Conservation (phyloP, 75 land plant genomes). For the Azolla pinnata region DNA sequence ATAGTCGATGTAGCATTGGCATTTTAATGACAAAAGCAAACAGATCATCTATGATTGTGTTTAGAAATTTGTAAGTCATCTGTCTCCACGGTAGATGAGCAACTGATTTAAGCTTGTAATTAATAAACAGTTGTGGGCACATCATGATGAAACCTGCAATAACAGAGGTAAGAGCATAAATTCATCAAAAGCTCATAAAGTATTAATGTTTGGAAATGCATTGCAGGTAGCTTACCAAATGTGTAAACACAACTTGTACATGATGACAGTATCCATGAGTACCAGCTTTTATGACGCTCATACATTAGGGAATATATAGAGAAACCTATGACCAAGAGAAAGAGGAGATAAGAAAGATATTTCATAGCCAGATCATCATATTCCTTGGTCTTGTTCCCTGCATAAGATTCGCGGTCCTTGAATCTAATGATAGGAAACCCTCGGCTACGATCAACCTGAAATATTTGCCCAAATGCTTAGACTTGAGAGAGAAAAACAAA, state of each 20-base stretch:
- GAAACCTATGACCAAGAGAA: slow-evolving; percentile 66
- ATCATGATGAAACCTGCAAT: slow-evolving; percentile 95
- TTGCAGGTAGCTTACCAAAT: slow-evolving; percentile 66
- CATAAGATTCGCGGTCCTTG: slow-evolving; percentile 87
- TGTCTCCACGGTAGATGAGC: slow-evolving; percentile 99
- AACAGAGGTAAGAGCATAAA: not conserved
- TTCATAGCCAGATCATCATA: slow-evolving; percentile 98
- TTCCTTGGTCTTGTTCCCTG: slow-evolving; percentile 87
- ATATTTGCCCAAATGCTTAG: not conserved
- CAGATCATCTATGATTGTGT: slow-evolving; percentile 94
- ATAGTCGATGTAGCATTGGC: slow-evolving; percentile 89
- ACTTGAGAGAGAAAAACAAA: slow-evolving; percentile 5
- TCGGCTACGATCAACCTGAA: slow-evolving; percentile 77
- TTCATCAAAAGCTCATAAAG: no score
- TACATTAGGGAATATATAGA: slow-evolving; percentile 86
- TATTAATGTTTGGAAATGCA: not conserved
- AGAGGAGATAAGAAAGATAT: slow-evolving; percentile 74
- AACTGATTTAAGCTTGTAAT: slow-evolving; percentile 94
- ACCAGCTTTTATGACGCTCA: slow-evolving; percentile 98
- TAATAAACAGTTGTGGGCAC: slow-evolving; percentile 98
- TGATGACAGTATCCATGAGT: slow-evolving; percentile 95
- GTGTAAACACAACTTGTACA: slow-evolving; percentile 95
- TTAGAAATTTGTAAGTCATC: slow-evolving; percentile 99
- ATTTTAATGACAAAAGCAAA: slow-evolving; percentile 99
- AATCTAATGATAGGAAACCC: slow-evolving; percentile 70